Evolutionary conservation across 2,329 filamentous ascomycete species (phyloP).

Genomic region (Thelonectria discophora): DNA sequence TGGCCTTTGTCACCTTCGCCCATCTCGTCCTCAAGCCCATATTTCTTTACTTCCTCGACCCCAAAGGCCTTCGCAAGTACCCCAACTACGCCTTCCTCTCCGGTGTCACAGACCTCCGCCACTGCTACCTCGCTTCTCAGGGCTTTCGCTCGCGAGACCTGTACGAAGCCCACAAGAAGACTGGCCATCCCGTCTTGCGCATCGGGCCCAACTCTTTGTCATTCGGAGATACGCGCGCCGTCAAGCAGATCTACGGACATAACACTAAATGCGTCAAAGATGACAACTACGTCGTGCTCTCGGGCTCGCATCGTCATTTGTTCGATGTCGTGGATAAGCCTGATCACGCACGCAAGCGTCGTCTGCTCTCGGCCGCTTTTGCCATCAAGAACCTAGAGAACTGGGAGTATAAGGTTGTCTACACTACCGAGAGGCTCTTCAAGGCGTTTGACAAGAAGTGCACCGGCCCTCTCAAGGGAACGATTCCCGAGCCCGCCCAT

Average conservation of each 20-base stretch:
- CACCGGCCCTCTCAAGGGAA: conserved; percentile 44
- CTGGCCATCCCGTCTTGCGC: conserved; percentile 38
- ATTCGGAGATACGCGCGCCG: conserved; percentile 27
- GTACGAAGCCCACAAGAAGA: conserved; percentile 55
- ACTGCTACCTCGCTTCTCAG: conserved; percentile 32
- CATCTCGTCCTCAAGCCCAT: conserved; percentile 21
- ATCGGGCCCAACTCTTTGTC: conserved; percentile 37
- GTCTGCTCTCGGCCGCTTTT: conserved; percentile 59
- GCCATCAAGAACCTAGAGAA: conserved; percentile 61
- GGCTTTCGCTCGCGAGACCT: conserved; percentile 56
- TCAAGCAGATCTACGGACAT: conserved; percentile 51
- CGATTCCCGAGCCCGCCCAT: conserved; percentile 45
- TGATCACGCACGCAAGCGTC: conserved; percentile 60
- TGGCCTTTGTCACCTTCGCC: not conserved
- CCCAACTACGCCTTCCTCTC: conserved; percentile 28
- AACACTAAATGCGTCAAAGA: conserved; percentile 60
- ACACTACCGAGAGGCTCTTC: conserved; percentile 57
- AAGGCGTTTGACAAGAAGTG: conserved; percentile 53
- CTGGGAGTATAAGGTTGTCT: conserved; percentile 63
- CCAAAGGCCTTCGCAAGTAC: conserved; percentile 38
- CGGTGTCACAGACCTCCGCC: conserved; percentile 26
- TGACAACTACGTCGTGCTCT: conserved; percentile 51
- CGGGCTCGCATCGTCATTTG: conserved; percentile 59
- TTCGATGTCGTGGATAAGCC: conserved; percentile 60
- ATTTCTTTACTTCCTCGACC: conserved; percentile 44